phyloP scores from a whole-genome alignment of 2,329 filamentous ascomycete genomes.

The Aspergillus neotritici region DNA sequence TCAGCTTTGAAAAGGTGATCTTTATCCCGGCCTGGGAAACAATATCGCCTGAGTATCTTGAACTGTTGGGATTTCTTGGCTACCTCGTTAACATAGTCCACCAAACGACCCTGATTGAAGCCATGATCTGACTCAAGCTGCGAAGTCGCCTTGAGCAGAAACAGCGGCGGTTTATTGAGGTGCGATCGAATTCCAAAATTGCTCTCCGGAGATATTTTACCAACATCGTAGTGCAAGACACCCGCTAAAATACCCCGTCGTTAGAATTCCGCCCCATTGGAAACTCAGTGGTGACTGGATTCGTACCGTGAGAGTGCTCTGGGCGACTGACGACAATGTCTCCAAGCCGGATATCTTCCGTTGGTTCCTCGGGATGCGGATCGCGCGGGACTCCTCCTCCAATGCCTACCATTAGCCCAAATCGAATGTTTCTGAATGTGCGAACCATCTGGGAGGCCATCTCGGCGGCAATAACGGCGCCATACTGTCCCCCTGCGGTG shows the following conservation, averaged over 20 bases:
- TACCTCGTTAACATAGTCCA: conserved; percentile 2
- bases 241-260: conserved; percentile 4
- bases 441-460: background rate
- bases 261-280: conserved; percentile 7
- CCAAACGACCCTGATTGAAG: background rate
- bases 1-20: conserved; percentile 2
- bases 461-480: no score
- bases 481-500: no score
- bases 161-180: conserved; percentile 10
- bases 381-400: conserved; percentile 10
- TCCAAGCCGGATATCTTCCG: conserved; percentile 10
- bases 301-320: no score
- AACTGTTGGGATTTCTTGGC: background rate
- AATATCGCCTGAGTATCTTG: background rate
- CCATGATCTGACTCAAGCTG: conserved; percentile 10
- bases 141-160: conserved; percentile 9
- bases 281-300: no score
- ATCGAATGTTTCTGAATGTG: background rate
- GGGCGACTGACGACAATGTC: conserved; percentile 17
- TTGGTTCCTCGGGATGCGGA: no score
- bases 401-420: conserved; percentile 11
- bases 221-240: conserved; percentile 19
- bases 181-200: conserved; percentile 11
- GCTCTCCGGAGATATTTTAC: conserved; percentile 9
- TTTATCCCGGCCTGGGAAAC: no score